Evolutionary conservation across 148 eudicot species (phyloP).

Genomic region (Salicornia ramosissima): DNA sequence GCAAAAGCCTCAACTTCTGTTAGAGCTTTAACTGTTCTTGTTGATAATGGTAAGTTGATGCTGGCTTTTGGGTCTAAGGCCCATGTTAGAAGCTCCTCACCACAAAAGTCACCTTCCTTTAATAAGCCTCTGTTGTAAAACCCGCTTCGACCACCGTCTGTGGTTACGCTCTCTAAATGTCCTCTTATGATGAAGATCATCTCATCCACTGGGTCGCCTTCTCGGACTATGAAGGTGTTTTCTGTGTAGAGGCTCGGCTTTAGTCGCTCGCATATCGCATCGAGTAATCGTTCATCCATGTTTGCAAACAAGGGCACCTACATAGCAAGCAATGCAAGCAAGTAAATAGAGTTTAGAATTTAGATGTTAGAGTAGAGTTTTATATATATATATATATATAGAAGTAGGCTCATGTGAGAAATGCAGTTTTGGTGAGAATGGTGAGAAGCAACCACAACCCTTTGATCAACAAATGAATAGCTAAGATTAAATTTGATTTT

Average conservation of each 20-base stretch:
- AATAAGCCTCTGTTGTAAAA: slow-evolving; percentile 81
- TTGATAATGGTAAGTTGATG: slow-evolving; percentile 79
- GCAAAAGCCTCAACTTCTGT: slow-evolving; percentile 94
- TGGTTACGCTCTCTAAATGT: slow-evolving; percentile 83
- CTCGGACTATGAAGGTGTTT: slow-evolving; percentile 69
- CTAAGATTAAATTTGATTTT: too few relatives aligned
- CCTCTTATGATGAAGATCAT: slow-evolving; percentile 96
- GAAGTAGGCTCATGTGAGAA: too few relatives aligned
- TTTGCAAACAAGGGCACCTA: slow-evolving; percentile 95
- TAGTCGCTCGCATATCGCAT: slow-evolving; percentile 91
- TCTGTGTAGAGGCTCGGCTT: slow-evolving; percentile 90
- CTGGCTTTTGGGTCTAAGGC: slow-evolving; percentile 89
- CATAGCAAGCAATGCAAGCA: background rate
- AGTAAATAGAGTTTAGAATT: too few relatives aligned
- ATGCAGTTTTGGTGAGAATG: too few relatives aligned
- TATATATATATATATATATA: too few relatives aligned
- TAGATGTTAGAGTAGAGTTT: too few relatives aligned
- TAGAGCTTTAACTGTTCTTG: slow-evolving; percentile 83
- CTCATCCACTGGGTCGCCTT: slow-evolving; percentile 95
- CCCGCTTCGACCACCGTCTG: slow-evolving; percentile 94
- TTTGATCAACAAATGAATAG: too few relatives aligned
- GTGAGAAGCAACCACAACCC: too few relatives aligned
- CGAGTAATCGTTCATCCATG: slow-evolving; percentile 91
- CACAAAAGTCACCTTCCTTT: slow-evolving; percentile 90
- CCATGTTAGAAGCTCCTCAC: slow-evolving; percentile 96